Evolutionary conservation across 805 yeast species (phyloP).

Genomic region (Kazachstania africana): DNA sequence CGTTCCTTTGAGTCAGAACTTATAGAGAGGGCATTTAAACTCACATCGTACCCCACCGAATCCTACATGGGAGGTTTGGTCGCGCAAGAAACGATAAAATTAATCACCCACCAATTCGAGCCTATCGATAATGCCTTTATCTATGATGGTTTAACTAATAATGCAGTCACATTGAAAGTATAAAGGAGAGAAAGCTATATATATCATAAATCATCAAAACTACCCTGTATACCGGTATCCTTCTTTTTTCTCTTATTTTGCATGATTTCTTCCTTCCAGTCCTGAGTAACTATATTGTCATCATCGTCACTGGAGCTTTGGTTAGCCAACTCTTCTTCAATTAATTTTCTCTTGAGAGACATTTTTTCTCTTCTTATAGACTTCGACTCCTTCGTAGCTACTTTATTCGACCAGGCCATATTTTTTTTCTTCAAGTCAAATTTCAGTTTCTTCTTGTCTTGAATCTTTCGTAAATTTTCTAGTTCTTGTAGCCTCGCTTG

Average conservation of each 20-base stretch:
- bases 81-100: slow-evolving; percentile 73
- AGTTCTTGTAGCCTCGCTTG: slow-evolving; percentile 45
- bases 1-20: too few species aligned
- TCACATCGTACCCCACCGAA: slow-evolving; percentile 8
- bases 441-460: slow-evolving; percentile 29
- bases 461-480: slow-evolving; percentile 31
- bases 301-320: slow-evolving; percentile 33
- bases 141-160: slow-evolving; percentile 61
- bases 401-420: slow-evolving; percentile 71
- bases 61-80: slow-evolving; percentile 75
- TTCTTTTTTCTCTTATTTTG: slow-evolving; percentile 50
- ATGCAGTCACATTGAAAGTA: too few species aligned
- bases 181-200: too few species aligned
- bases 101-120: slow-evolving; percentile 65
- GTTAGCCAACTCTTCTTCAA: slow-evolving; percentile 37
- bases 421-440: slow-evolving; percentile 40
- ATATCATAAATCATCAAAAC: slow-evolving; percentile 48
- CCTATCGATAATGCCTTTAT: slow-evolving; percentile 62
- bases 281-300: slow-evolving; percentile 39
- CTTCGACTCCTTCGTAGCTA: slow-evolving; percentile 48
- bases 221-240: slow-evolving; percentile 34
- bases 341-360: slow-evolving; percentile 42
- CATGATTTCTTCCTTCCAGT: slow-evolving; percentile 80
- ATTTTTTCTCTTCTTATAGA: slow-evolving; percentile 55
- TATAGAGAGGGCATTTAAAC: not conserved